Base-by-base conservation (phyloP, 345 rosid genomes). In the Raphanus raphanistrum region DNA sequence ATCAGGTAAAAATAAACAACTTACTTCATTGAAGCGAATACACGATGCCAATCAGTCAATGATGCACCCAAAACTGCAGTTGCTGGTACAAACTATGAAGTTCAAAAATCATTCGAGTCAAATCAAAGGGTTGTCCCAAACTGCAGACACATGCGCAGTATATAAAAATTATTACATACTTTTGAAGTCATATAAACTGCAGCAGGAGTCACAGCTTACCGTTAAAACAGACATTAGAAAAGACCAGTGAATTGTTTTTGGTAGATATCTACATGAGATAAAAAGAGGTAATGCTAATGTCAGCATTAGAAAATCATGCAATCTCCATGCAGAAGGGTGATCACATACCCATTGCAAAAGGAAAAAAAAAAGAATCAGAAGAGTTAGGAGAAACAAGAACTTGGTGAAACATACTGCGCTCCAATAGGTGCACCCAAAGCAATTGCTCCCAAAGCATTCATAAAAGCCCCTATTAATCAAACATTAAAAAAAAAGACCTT, bases 401-500 rank as follows among this genome's bases (percentile, higher is more conserved):
- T 48, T n/a, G 55, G 21, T n/a, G 68, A 62, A 50, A 88, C 94
- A 69, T 90, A 92, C 97, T 86, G 85, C 50, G 82, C 60, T 68
- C 96, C 92, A 63, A 92, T 81, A 48, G 97, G 98, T 72, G 97
- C 92, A 25, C 97, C 97, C 85, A 95, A 82, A 66, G 85, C 87
- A 79, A 92, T 68, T 31, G 96, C 97, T 85, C 95, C 97, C 74
- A 90, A 63, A 63, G 90, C 90, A 85, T 87, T 91, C 27, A 87
- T 5, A 6, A 90, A 31, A 67, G 97, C 97, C 52, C 97, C 98
- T 94, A 41, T 70, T 84, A 17, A 60, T 13, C 28, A 68, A 33
- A 8, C 17, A 27, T 1, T 2, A 27, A 27, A 75, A 48, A 48
- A n/a, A 48, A 48, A 7, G 58, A 9, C 63, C 28, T 58, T 43